phyloP scores from a whole-genome alignment of 208 protist genomes.

The Leishmania tarentolae region DNA sequence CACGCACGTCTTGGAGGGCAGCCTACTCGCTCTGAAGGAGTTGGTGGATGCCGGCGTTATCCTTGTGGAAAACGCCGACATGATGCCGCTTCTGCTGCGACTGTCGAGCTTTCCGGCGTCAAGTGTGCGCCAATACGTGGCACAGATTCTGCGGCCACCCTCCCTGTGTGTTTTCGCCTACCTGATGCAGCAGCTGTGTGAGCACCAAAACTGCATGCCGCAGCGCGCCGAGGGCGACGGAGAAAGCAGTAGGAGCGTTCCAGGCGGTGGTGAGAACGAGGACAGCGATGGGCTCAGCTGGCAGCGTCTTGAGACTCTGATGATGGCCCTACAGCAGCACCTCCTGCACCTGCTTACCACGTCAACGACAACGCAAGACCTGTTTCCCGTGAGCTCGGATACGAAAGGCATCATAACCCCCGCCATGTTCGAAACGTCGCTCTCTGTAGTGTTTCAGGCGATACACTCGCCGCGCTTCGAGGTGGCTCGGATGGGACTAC shows the following conservation, averaged over 20 bases:
- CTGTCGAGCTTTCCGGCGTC: conserved; percentile 65
- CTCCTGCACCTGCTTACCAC: conserved; percentile 29
- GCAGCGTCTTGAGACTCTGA: conserved; percentile 72
- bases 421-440: conserved; percentile 13
- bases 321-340: conserved; percentile 83
- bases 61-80: conserved; percentile 2
- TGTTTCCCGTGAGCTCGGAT: conserved; percentile 17
- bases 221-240: conserved; percentile 21
- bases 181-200: conserved; percentile 37
- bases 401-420: conserved; percentile 8
- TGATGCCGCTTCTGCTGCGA: conserved; percentile 47
- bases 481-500: conserved; percentile 63
- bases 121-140: conserved; percentile 77
- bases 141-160: conserved; percentile 57
- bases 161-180: conserved; percentile 48
- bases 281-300: conserved; percentile 36
- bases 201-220: conserved; percentile 15
- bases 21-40: conserved; percentile 43
- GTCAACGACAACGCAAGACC: conserved; percentile 23
- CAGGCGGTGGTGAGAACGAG: background rate
- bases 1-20: conserved; percentile 44
- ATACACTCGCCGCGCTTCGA: conserved; percentile 56
- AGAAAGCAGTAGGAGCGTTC: conserved; percentile 2
- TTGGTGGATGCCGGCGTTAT: conserved; percentile 24
- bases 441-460: conserved; percentile 29